Evolutionary conservation across 2,329 filamentous ascomycete species (phyloP).

Genomic region (Fusarium sp.): DNA sequence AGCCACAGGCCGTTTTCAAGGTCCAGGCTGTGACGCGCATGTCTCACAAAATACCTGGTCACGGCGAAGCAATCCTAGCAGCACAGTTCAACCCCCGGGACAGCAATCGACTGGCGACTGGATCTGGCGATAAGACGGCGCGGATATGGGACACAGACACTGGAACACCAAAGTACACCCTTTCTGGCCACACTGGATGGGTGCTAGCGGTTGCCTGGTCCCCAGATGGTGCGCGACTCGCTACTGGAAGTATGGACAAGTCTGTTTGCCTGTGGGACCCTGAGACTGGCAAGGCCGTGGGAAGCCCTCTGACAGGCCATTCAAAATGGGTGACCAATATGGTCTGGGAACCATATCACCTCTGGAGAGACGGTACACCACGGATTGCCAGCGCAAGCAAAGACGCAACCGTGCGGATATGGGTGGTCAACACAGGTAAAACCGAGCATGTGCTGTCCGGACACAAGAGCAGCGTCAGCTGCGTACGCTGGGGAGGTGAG

Average conservation of each 20-base stretch:
- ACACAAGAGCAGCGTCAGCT: conserved; percentile 89
- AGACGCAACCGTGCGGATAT: conserved; percentile 87
- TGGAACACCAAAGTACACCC: conserved; percentile 84
- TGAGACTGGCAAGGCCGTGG: conserved; percentile 78
- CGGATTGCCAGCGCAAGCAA: conserved; percentile 89
- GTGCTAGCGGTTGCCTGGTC: conserved; percentile 89
- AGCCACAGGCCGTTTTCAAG: conserved; percentile 91
- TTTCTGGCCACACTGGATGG: conserved; percentile 89
- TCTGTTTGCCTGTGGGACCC: conserved; percentile 91
- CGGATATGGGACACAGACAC: conserved; percentile 96
- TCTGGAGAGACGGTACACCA: conserved; percentile 78
- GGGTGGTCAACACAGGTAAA: conserved; percentile 81
- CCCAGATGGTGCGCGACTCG: conserved; percentile 82
- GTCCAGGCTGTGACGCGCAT: conserved; percentile 93
- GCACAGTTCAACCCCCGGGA: conserved; percentile 85
- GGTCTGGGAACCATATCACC: conserved; percentile 93
- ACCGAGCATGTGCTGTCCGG: conserved; percentile 87
- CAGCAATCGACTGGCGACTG: conserved; percentile 83
- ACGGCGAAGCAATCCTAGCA: conserved; percentile 89
- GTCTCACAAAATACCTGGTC: conserved; percentile 87
- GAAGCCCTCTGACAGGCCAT: conserved; percentile 80
- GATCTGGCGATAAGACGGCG: conserved; percentile 90
- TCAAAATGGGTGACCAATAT: conserved; percentile 89
- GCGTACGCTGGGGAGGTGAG: conserved; percentile 94
- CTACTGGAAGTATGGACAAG: conserved; percentile 93